Evolutionary conservation across 208 protist genomes (phyloP), one percentile per base, ranked within the genome.

Genomic region (Trypanosoma scelopori): DNA sequence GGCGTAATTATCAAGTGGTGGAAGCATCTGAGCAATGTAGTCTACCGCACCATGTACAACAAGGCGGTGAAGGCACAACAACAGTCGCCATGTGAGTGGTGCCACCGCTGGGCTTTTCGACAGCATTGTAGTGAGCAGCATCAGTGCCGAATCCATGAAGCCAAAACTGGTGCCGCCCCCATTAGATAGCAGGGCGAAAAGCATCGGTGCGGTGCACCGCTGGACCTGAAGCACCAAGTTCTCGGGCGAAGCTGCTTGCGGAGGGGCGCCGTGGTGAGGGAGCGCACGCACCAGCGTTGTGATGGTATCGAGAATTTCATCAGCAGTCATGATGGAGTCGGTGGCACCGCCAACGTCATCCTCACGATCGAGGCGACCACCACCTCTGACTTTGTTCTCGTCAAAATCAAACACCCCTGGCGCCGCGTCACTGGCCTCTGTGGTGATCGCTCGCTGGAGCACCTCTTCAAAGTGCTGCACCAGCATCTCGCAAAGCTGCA

Each of bases 1-100:
- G 47, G 89, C 78, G 65, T 84, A 97, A 78, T 97, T 97, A 64
- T 98, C 93, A 12, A 97, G 57, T 37, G 92, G 89, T 23, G 89
- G 75, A 23, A 98, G 78, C 57, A 97, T 83, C 49, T 89, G 59
- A 5, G 58, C 55, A 70, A 97, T 88, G 71, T 97, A 97, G 68
- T 98, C 93, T 11, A 80, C 69, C 2, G 90, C 84, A 42, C 82
- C 91, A 22, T 79, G 76, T 37, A 78, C 45, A 18, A 92, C 55
- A 15, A 93, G 57, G 22, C 79, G 81, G 68, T 92, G 67, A 37
- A 92, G 52, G 65, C 81, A 90, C 55, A 81, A 75, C 47, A 93
- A 45, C 30, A 96, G 69, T 23, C 73, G 76, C 89, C 91, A 96
- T 52, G 76, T 76, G 0, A 50, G 41, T 37, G 80, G 65, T 9